Conservation (phyloP, 306 rosid genomes). For the Rubus idaeus region DNA sequence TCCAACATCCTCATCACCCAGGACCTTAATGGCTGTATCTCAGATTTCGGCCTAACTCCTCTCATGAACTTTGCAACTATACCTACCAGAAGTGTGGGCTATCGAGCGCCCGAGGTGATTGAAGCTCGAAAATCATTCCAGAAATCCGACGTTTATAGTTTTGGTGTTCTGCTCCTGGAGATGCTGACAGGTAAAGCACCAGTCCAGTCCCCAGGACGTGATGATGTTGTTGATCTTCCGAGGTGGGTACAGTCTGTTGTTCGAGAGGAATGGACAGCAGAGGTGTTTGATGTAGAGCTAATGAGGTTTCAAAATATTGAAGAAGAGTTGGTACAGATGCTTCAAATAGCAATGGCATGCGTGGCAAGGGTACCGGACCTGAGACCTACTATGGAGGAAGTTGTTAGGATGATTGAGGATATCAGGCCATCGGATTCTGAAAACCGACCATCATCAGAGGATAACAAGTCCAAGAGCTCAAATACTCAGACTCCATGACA, state of each 20-base stretch:
- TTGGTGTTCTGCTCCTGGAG: conserved; percentile 88
- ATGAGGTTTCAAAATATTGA: conserved; percentile 71
- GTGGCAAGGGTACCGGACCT: conserved; percentile 69
- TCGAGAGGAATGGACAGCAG: conserved; percentile 91
- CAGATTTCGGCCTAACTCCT: conserved; percentile 78
- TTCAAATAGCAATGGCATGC: conserved; percentile 91
- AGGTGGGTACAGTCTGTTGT: conserved; percentile 91
- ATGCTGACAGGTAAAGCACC: conserved; percentile 86
- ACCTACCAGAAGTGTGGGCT: conserved; percentile 60
- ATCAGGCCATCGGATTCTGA: conserved; percentile 46
- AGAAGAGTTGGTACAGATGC: conserved; percentile 93
- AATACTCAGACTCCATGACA: conserved; percentile 31
- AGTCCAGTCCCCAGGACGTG: conserved; percentile 66
- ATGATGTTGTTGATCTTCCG: conserved; percentile 75
- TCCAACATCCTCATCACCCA: conserved; percentile 71
- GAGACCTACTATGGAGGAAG: conserved; percentile 84
- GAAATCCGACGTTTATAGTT: conserved; percentile 76
- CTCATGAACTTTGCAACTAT: conserved; percentile 44
- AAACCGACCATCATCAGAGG: conserved; percentile 45
- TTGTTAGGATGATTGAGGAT: conserved; percentile 70
- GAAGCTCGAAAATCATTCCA: conserved; percentile 62
- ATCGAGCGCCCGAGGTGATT: conserved; percentile 70
- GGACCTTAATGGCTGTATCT: conserved; percentile 60
- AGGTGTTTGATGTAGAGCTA: conserved; percentile 89
- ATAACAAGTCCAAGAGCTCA: conserved; percentile 38